Conservation (phyloP, 805 yeast genomes). For the Barnettozyma botsteinii region DNA sequence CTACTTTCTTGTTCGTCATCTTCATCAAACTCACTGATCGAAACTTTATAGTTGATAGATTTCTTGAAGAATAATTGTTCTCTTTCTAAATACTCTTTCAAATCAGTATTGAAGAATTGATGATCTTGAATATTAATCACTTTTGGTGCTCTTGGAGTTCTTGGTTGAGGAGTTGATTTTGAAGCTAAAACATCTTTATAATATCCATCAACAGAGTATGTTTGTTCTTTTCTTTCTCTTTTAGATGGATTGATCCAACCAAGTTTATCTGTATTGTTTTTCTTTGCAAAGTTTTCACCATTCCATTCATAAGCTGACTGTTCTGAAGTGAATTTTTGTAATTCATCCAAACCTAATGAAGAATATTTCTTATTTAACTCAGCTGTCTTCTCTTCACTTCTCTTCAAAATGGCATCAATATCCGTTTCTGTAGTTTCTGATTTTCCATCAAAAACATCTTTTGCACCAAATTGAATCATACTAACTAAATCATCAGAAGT, state of each 20-base stretch:
- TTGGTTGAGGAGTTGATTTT: slow-evolving; percentile 37
- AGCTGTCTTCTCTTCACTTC: slow-evolving; percentile 79
- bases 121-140: slow-evolving; percentile 60
- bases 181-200: slow-evolving; percentile 57
- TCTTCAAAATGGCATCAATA: slow-evolving; percentile 73
- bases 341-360: slow-evolving; percentile 83
- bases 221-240: slow-evolving; percentile 73
- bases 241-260: slow-evolving; percentile 72
- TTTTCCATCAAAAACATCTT: slow-evolving; percentile 65
- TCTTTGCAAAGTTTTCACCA: slow-evolving; percentile 60
- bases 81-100: slow-evolving; percentile 48
- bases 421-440: slow-evolving; percentile 43
- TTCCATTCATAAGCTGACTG: slow-evolving; percentile 96
- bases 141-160: slow-evolving; percentile 56
- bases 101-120: slow-evolving; percentile 59
- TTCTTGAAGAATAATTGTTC: slow-evolving; percentile 63
- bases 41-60: slow-evolving; percentile 51
- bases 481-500: slow-evolving; percentile 80
- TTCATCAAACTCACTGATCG: slow-evolving; percentile 56
- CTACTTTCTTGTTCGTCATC: slow-evolving; percentile 29
- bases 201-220: slow-evolving; percentile 70
- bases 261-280: slow-evolving; percentile 34
- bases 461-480: slow-evolving; percentile 98
- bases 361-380: slow-evolving; percentile 76
- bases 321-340: slow-evolving; percentile 86